Evolutionary conservation across 2,329 filamentous ascomycete genomes (phyloP).

Genomic region (Penicillium rolfsii): DNA sequence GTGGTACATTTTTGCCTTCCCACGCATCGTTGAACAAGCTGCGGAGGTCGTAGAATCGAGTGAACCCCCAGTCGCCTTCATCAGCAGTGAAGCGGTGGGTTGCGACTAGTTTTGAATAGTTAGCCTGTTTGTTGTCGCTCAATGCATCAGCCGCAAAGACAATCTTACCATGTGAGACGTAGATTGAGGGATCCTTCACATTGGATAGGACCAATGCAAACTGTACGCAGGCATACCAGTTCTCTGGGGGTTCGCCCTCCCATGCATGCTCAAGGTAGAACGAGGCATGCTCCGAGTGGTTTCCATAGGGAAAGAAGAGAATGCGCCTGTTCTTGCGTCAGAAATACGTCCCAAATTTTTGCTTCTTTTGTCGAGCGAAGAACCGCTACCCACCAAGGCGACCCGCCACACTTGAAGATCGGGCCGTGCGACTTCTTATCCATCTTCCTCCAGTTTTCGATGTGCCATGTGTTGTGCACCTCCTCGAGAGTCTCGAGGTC

Average conservation of each 20-base stretch:
- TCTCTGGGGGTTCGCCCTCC: slow-evolving; percentile 74
- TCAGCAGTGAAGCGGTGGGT: slow-evolving; percentile 95
- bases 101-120: slow-evolving; percentile 53
- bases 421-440: slow-evolving; percentile 85
- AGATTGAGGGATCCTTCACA: slow-evolving; percentile 84
- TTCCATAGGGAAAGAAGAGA: slow-evolving; percentile 92
- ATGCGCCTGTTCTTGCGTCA: slow-evolving; percentile 69
- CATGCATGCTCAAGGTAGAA: slow-evolving; percentile 97
- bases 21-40: slow-evolving; percentile 79
- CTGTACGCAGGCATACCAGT: slow-evolving; percentile 96
- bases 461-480: slow-evolving; percentile 79
- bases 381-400: slow-evolving; percentile 70
- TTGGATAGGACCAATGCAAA: slow-evolving; percentile 96
- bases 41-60: slow-evolving; percentile 87
- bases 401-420: slow-evolving; percentile 80
- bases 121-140: neutral
- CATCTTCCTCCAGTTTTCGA: slow-evolving; percentile 78
- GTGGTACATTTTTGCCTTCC: slow-evolving; percentile 66
- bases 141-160: neutral
- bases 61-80: slow-evolving; percentile 98
- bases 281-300: slow-evolving; percentile 89
- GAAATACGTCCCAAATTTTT: slow-evolving; percentile 8
- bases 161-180: slow-evolving; percentile 67
- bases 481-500: slow-evolving; percentile 82
- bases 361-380: neutral